phyloP scores from a whole-genome alignment of 805 yeast species.

The Novakomyces olei region DNA sequence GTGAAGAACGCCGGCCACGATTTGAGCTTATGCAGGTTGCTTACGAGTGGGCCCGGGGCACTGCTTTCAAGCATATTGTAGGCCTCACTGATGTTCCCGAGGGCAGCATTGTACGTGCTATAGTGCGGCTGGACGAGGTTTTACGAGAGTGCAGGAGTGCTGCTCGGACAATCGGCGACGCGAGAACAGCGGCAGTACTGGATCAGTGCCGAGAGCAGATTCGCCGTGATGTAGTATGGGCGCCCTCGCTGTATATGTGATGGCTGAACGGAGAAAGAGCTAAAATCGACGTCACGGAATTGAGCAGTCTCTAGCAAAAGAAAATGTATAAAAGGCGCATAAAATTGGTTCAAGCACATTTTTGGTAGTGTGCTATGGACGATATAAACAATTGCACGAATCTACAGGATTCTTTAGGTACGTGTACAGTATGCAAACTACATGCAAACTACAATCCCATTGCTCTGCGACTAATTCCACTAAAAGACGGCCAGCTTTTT shows the following conservation, averaged over 20 bases:
- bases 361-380: too few species aligned
- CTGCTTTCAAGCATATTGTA: slow-evolving; percentile 78
- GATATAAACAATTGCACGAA: too few species aligned
- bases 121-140: slow-evolving; percentile 79
- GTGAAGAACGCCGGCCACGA: slow-evolving; percentile 34
- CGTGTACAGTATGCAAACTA: too few species aligned
- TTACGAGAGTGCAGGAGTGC: slow-evolving; percentile 90
- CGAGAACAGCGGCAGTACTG: slow-evolving; percentile 75
- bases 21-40: slow-evolving; percentile 85
- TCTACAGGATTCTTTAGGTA: too few species aligned
- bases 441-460: too few species aligned
- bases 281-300: not conserved
- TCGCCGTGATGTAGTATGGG: slow-evolving; percentile 90
- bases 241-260: slow-evolving; percentile 75
- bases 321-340: not conserved
- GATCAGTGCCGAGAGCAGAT: slow-evolving; percentile 79
- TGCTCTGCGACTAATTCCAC: too few species aligned
- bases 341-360: too few species aligned
- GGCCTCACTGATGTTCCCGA: slow-evolving; percentile 74
- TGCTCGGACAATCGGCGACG: slow-evolving; percentile 83
- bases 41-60: slow-evolving; percentile 95
- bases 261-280: not conserved
- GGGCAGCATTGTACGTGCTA: slow-evolving; percentile 91
- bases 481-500: too few species aligned
- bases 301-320: not conserved